These are phyloP conservation scores for Termitomyces sp. DNA, from an alignment of 768 basidiomycete species.

Conservation along the genomic window DNA sequence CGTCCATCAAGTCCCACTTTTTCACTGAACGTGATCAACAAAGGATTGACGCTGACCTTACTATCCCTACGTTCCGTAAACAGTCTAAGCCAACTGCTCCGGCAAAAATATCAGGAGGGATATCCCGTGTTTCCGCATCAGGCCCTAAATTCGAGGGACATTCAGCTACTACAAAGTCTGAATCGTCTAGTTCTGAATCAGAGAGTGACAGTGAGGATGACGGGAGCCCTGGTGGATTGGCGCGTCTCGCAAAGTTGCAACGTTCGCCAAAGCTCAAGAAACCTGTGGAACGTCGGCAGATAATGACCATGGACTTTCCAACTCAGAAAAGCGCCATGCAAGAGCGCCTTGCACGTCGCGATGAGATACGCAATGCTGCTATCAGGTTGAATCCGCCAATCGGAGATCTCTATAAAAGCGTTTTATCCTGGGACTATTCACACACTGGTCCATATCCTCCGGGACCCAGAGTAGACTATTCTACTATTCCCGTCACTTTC, in stretches of 20 bases:
- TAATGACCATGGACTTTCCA: constrained; percentile 57
- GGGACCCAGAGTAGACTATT: constrained; percentile 27
- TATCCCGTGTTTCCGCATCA: constrained; percentile 3
- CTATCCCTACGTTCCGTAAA: constrained; percentile 40
- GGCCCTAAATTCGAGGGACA: constrained; percentile 25
- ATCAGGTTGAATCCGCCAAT: constrained; percentile 81
- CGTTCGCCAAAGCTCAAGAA: constrained; percentile 57
- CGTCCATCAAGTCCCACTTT: constrained; percentile 17
- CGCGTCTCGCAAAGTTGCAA: constrained; percentile 52
- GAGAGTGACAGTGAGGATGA: constrained; percentile 46
- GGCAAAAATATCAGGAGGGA: constrained; percentile 15
- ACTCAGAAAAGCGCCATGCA: constrained; percentile 36
- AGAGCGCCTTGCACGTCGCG: constrained; percentile 48
- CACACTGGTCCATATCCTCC: constrained; percentile 62
- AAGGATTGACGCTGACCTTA: constrained; percentile 26
- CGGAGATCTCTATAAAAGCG: constrained; percentile 63
- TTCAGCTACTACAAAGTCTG: constrained; percentile 15
- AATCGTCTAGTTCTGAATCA: constrained; percentile 35
- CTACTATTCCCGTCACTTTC: constrained; percentile 63
- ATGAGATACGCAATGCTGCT: constrained; percentile 55
- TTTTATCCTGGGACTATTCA: constrained; percentile 86
- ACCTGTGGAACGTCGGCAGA: constrained; percentile 50
- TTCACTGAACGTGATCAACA: constrained; percentile 24
- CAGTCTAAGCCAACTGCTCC: constrained; percentile 11
- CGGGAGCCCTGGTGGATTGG: constrained; percentile 39